Conservation (phyloP, 2,329 filamentous ascomycete genomes). For the Cryphonectria japonica region DNA sequence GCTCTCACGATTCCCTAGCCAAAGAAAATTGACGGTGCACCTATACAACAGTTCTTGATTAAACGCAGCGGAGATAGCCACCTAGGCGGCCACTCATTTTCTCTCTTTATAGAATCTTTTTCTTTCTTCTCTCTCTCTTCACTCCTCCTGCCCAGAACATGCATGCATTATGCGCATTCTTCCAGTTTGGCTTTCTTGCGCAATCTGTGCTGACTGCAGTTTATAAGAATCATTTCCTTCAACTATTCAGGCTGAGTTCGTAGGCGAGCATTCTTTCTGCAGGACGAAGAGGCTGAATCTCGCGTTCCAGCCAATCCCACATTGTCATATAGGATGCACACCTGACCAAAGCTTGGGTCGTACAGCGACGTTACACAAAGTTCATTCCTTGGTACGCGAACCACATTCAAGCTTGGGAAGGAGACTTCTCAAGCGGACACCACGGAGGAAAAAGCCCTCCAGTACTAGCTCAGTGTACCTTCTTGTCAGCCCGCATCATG, state of each 20-base stretch:
- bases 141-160: background rate
- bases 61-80: background rate
- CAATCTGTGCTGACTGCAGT: background rate
- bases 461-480: background rate
- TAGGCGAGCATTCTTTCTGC: background rate
- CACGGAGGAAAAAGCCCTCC: background rate
- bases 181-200: background rate
- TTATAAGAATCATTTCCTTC: background rate
- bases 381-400: background rate
- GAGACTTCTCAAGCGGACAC: background rate
- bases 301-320: background rate
- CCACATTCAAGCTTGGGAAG: background rate
- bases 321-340: background rate
- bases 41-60: background rate
- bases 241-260: too few relatives aligned
- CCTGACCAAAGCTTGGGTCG: background rate
- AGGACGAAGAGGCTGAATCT: background rate
- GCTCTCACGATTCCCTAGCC: background rate
- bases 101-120: background rate
- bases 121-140: background rate
- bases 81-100: background rate
- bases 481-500: background rate
- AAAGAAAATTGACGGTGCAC: background rate
- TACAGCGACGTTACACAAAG: background rate
- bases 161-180: background rate